A percentile compares a stretch with the other conserved stretches of the same genome.
These are phyloP conservation scores for Fusarium sp. DNA, from an alignment of 2,329 filamentous ascomycete genomes.

Conservation along the genomic window DNA sequence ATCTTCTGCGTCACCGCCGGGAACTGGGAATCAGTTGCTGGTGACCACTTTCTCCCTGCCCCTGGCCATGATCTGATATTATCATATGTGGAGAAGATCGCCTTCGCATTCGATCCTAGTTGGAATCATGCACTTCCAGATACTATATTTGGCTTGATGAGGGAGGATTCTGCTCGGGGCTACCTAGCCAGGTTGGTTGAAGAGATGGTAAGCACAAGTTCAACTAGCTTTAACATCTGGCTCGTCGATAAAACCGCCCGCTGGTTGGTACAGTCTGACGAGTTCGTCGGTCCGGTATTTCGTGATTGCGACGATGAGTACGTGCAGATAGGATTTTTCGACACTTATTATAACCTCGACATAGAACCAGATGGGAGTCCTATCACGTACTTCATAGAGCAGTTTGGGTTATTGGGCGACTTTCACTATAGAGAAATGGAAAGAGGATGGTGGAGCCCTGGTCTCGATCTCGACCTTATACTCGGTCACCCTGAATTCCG, in stretches of 20 bases:
- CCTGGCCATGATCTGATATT: neutral
- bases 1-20: slow-evolving; percentile 1
- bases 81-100: neutral
- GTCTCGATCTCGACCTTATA: neutral
- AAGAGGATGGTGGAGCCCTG: neutral
- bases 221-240: neutral
- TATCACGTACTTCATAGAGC: neutral
- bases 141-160: neutral
- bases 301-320: slow-evolving; percentile 3
- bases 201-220: accelerated
- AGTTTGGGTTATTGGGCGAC: neutral
- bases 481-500: neutral
- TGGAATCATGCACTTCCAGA: neutral
- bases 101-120: neutral
- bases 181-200: neutral
- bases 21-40: neutral
- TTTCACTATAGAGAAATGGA: neutral
- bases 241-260: neutral
- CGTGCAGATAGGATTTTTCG: neutral
- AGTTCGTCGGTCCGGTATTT: neutral
- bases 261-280: neutral
- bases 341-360: neutral
- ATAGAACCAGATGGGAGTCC: neutral
- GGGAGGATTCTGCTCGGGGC: neutral
- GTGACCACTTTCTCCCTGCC: neutral